Evolutionary conservation across 2,329 filamentous ascomycete genomes (phyloP).

Genomic region (Ascochyta clinopodiicola): DNA sequence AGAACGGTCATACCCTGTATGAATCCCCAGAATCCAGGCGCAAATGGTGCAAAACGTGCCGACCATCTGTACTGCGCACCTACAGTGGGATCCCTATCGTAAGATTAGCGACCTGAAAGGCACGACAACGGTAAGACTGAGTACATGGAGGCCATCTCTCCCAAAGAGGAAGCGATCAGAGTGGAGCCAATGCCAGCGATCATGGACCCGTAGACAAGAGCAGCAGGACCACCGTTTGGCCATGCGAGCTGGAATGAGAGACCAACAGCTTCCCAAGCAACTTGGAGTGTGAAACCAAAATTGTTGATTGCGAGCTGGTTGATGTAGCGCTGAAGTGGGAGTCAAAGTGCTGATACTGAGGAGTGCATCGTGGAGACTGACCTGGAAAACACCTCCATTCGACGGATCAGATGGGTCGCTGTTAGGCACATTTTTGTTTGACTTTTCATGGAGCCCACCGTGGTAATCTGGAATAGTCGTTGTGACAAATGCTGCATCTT

Average conservation of each 20-base stretch:
- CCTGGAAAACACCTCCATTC: too few relatives aligned
- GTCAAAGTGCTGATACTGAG: too few relatives aligned
- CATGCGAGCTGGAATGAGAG: slow-evolving; percentile 37
- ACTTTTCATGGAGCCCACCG: too few relatives aligned
- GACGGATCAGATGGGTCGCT: too few relatives aligned
- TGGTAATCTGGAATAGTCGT: too few relatives aligned
- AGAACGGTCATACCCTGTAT: slow-evolving; percentile 30
- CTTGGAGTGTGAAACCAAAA: slow-evolving; percentile 33
- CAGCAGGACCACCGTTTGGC: slow-evolving; percentile 37
- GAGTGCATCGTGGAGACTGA: too few relatives aligned
- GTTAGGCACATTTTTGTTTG: too few relatives aligned
- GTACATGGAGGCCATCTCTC: slow-evolving; percentile 42
- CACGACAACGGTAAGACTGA: too few relatives aligned
- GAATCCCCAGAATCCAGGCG: slow-evolving; percentile 31
- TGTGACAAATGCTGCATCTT: too few relatives aligned
- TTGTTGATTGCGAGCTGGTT: slow-evolving; percentile 33
- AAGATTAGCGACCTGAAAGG: too few relatives aligned
- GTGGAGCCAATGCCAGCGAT: slow-evolving; percentile 32
- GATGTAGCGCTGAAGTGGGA: slow-evolving; percentile 29
- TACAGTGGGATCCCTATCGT: slow-evolving; percentile 37
- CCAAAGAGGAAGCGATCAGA: slow-evolving; percentile 43
- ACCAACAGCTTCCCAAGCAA: slow-evolving; percentile 36
- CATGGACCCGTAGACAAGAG: slow-evolving; percentile 39
- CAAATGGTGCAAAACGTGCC: slow-evolving; percentile 31
- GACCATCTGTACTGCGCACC: slow-evolving; percentile 45